Percentiles rank a stretch among this genome's conserved stretches.
phyloP scores from a whole-genome alignment of 768 basidiomycete species.

The Kwoniella botswanensis region DNA sequence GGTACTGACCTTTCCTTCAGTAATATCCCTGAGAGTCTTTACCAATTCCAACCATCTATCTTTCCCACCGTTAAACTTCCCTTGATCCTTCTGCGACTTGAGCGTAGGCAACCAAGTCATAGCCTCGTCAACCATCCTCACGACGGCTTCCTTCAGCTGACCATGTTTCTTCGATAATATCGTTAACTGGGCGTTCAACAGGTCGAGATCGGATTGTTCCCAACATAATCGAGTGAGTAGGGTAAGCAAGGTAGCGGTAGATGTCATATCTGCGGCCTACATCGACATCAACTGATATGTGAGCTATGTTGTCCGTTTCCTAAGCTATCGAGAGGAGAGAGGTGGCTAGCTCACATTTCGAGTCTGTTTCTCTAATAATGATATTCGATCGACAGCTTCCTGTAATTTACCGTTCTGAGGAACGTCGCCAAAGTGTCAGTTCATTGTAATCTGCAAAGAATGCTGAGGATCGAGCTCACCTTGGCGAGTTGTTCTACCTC shows the following conservation, averaged over 20 bases:
- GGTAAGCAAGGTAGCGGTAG: slow-evolving; percentile 85
- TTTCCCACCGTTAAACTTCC: slow-evolving; percentile 63
- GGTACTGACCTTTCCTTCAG: slow-evolving; percentile 96
- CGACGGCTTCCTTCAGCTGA: slow-evolving; percentile 86
- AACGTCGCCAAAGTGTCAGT: too few species aligned
- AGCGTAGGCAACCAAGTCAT: slow-evolving; percentile 82
- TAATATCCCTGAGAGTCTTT: slow-evolving; percentile 85
- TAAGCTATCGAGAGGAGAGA: background rate
- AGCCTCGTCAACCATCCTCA: slow-evolving; percentile 85
- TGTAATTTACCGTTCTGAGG: slow-evolving; percentile 67
- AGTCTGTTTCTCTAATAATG: slow-evolving; percentile 90
- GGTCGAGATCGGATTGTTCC: slow-evolving; percentile 70
- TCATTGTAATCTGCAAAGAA: too few species aligned
- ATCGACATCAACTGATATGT: background rate
- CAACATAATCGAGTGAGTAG: slow-evolving; percentile 74
- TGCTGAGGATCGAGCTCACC: slow-evolving; percentile 60
- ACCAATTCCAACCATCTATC: slow-evolving; percentile 71
- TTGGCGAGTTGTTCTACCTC: slow-evolving; percentile 72
- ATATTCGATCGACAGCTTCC: slow-evolving; percentile 86
- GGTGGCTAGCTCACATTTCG: slow-evolving; percentile 72
- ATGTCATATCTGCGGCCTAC: slow-evolving; percentile 88
- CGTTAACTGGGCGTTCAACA: slow-evolving; percentile 67
- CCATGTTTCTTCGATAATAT: slow-evolving; percentile 93
- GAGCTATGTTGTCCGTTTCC: background rate
- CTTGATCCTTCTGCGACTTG: slow-evolving; percentile 69